These are phyloP conservation scores for Penicillium sp. DNA, from an alignment of 2,329 filamentous ascomycete species.

Conservation along the genomic window DNA sequence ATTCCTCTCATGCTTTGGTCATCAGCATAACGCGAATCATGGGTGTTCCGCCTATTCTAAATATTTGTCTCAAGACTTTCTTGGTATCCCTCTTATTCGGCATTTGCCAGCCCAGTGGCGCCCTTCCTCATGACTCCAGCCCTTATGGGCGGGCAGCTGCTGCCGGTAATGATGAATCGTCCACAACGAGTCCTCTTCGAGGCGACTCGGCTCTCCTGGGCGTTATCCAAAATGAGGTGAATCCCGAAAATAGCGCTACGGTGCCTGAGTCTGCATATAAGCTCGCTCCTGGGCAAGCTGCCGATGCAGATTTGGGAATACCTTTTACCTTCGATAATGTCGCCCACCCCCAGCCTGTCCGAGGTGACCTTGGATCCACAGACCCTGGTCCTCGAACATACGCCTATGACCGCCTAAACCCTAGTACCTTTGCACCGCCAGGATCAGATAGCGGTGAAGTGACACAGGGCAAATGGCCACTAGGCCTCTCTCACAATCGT, in stretches of 20 bases:
- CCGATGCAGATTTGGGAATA: background rate
- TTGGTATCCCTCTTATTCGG: background rate
- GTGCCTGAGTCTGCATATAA: background rate
- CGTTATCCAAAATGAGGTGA: background rate
- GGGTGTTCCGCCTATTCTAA: background rate
- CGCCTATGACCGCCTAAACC: conserved; percentile 6
- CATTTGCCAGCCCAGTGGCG: background rate
- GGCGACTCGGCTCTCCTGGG: background rate
- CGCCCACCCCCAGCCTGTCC: conserved; percentile 2
- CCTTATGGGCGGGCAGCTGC: background rate
- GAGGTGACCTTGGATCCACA: conserved; percentile 6
- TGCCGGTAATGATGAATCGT: conserved; percentile 1
- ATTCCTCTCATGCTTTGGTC: background rate
- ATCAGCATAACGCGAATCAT: background rate
- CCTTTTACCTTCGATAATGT: conserved; percentile 3
- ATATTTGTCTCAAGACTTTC: background rate
- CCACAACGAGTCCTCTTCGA: background rate
- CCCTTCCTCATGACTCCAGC: background rate
- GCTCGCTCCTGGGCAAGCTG: conserved; percentile 1
- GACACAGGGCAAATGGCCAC: conserved; percentile 5
- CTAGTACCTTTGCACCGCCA: conserved; percentile 4
- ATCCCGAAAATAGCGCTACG: background rate
- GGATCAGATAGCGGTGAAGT: conserved; percentile 3
- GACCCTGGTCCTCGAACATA: conserved; percentile 3
- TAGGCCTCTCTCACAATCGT: conserved; percentile 6